These are phyloP conservation scores for Aspergillus sp. DNA, from an alignment of 2,329 filamentous ascomycete genomes.

Conservation along the genomic window DNA sequence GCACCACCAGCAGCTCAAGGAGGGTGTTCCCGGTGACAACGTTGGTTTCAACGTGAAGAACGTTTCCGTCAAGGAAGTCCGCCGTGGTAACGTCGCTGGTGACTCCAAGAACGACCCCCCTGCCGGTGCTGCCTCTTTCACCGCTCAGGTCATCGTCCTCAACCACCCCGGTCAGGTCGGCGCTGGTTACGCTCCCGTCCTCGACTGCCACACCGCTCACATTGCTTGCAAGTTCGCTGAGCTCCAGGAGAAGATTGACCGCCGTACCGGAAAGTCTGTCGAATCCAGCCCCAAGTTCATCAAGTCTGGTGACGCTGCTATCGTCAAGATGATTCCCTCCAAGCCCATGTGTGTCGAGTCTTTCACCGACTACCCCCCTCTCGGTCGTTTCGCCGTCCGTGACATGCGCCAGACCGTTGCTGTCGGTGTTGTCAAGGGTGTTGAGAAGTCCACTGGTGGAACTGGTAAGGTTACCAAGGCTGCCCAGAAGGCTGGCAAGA, in stretches of 20 bases:
- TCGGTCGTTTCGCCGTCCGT: constrained; percentile 99
- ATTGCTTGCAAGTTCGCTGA: constrained; percentile 99
- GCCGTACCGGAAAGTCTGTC: constrained; percentile 97
- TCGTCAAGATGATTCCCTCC: constrained; percentile 99
- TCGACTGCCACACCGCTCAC: constrained; percentile 99
- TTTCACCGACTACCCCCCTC: constrained; percentile 99
- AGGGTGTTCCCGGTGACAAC: constrained; percentile 99
- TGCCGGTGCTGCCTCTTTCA: constrained; percentile 86
- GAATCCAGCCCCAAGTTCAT: constrained; percentile 97
- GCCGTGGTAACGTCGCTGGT: constrained; percentile 99
- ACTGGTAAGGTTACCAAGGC: constrained; percentile 63
- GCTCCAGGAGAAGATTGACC: constrained; percentile 99
- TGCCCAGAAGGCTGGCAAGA: constrained; percentile 60
- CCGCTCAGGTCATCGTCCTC: constrained; percentile 99
- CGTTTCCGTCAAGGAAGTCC: constrained; percentile 99
- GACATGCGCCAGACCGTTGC: constrained; percentile 52
- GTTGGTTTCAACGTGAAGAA: constrained; percentile 99
- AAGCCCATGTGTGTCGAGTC: constrained; percentile 99
- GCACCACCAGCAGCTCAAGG: constrained; percentile 98
- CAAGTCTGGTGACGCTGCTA: constrained; percentile 99
- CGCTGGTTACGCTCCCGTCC: constrained; percentile 97
- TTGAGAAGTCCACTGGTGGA: constrained; percentile 63
- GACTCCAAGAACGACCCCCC: constrained; percentile 99
- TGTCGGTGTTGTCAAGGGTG: constrained; percentile 61
- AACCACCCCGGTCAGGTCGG: constrained; percentile 99